A percentile compares a stretch with the other conserved stretches of the same genome.
These are phyloP conservation scores for Boletellus deceptivus DNA, from an alignment of 1,284 basidiomycete genomes.

Conservation along the genomic window DNA sequence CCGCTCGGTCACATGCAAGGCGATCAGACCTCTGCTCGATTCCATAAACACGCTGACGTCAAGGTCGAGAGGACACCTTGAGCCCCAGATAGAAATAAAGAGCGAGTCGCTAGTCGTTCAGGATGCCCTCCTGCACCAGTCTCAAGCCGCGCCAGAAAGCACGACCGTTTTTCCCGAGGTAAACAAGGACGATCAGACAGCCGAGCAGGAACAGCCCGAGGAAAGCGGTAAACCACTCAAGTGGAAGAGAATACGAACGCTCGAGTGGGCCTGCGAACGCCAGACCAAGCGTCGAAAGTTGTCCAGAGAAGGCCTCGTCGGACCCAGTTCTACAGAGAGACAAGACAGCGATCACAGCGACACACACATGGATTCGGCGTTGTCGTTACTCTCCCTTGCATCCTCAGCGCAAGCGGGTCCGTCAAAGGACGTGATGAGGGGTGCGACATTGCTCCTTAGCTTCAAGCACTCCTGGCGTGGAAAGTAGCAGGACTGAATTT, in stretches of 20 bases:
- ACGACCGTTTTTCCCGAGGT: slow-evolving; percentile 1
- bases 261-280: slow-evolving; percentile 50
- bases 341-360: slow-evolving; percentile 7
- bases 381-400: slow-evolving; percentile 33
- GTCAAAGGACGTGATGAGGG: slow-evolving; percentile 38
- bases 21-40: slow-evolving; percentile 24
- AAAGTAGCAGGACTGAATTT: slow-evolving; percentile 15
- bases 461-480: slow-evolving; percentile 37
- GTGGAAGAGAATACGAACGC: slow-evolving; percentile 29
- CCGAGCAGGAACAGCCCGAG: slow-evolving; percentile 10
- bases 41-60: slow-evolving; percentile 17
- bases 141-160: neutral
- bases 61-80: slow-evolving; percentile 1
- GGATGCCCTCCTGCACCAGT: neutral
- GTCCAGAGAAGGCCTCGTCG: slow-evolving; percentile 13
- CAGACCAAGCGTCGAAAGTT: slow-evolving; percentile 37
- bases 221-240: neutral
- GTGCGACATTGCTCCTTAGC: slow-evolving; percentile 40
- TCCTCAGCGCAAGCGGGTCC: slow-evolving; percentile 13
- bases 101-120: neutral
- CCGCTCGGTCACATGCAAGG: slow-evolving; percentile 8
- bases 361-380: slow-evolving; percentile 22
- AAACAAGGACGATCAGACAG: neutral
- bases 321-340: slow-evolving; percentile 17
- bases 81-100: neutral